A percentile compares a stretch with the other conserved stretches of the same genome.
phyloP scores from a whole-genome alignment of 306 rosid species.

The Vigna mungo region DNA sequence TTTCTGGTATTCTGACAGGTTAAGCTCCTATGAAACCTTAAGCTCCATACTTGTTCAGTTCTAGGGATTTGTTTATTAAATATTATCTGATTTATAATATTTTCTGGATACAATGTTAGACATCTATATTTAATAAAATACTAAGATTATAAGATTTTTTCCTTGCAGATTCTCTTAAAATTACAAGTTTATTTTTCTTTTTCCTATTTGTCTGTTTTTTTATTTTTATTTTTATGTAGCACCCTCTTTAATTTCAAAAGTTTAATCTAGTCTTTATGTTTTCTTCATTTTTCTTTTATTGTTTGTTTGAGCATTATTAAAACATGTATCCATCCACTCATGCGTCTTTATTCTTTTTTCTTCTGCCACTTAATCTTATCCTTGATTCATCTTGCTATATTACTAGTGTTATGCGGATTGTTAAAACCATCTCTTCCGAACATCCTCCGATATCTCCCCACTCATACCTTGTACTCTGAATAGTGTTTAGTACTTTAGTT shows the following conservation, averaged over 20 bases:
- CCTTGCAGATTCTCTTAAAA: too few relatives aligned
- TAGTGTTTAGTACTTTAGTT: conserved; percentile 15
- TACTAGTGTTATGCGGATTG: conserved; percentile 3
- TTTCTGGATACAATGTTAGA: too few relatives aligned
- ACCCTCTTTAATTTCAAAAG: too few relatives aligned
- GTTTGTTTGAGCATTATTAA: not conserved
- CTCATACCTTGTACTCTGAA: not conserved
- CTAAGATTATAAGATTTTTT: too few relatives aligned
- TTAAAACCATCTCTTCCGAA: conserved; percentile 16
- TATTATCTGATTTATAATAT: not conserved
- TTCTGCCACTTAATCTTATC: conserved; percentile 14
- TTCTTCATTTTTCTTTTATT: conserved; percentile 1
- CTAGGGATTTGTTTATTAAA: conserved; percentile 18
- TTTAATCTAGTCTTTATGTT: not conserved
- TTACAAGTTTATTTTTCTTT: too few relatives aligned
- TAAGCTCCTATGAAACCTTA: conserved; percentile 42
- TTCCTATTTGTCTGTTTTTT: too few relatives aligned
- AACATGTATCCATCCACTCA: not conserved
- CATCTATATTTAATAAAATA: too few relatives aligned
- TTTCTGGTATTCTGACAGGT: conserved; percentile 94
- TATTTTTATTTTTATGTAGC: too few relatives aligned
- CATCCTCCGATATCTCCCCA: not conserved
- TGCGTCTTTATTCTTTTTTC: conserved; percentile 1
- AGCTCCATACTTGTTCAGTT: not conserved
- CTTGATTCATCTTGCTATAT: conserved; percentile 7